Percentiles rank a stretch among this genome's conserved stretches.
Evolutionary conservation across 257 asterid genomes (phyloP).

Genomic region (Solanum okadae): DNA sequence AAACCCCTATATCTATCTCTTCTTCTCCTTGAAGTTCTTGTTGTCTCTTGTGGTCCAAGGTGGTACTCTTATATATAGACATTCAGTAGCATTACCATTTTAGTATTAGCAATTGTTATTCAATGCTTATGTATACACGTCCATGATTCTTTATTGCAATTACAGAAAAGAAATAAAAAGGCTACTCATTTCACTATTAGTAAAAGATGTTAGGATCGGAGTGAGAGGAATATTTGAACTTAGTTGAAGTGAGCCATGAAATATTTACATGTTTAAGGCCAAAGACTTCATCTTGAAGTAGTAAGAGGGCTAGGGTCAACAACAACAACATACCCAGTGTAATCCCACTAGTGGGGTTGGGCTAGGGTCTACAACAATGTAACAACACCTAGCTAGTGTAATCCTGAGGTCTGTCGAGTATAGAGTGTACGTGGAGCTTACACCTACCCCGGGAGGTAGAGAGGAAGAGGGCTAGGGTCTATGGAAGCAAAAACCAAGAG

Average conservation of each 20-base stretch:
- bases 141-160: not conserved
- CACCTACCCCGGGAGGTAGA: not conserved
- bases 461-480: constrained; percentile 46
- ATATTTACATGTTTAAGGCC: not conserved
- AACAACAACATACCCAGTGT: not conserved
- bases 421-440: not conserved
- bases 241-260: not conserved
- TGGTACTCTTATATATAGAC: not conserved
- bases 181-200: not conserved
- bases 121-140: not conserved
- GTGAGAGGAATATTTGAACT: not conserved
- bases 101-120: not conserved
- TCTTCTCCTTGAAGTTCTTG: not conserved
- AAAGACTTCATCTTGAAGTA: not conserved
- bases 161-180: not conserved
- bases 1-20: not conserved
- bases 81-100: not conserved
- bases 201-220: not conserved
- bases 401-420: not conserved
- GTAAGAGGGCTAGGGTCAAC: not conserved
- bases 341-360: not conserved
- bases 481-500: constrained; percentile 21
- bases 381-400: not conserved
- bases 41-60: not conserved
- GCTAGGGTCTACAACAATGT: not conserved